These are phyloP conservation scores for Noccaea caerulescens DNA, from an alignment of 345 rosid genomes.

Conservation along the genomic window DNA sequence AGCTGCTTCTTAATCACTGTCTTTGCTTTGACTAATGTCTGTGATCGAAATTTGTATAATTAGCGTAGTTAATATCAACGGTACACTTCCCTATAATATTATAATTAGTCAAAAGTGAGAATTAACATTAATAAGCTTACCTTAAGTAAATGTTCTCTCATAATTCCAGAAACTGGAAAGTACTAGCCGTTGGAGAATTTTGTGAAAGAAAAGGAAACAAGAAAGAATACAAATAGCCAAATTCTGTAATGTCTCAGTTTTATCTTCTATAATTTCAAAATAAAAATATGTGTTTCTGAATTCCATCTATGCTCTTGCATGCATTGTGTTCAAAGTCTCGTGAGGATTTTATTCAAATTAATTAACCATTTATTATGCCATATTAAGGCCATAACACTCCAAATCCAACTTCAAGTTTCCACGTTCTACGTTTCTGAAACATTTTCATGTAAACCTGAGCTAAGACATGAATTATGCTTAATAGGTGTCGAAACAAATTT, in stretches of 20 bases:
- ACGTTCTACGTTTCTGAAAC: neutral
- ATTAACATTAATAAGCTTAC: slow-evolving; percentile 30
- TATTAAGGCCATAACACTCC: slow-evolving; percentile 1
- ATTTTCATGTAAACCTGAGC: slow-evolving; percentile 1
- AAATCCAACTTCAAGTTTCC: neutral
- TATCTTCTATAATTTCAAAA: neutral
- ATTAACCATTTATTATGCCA: neutral
- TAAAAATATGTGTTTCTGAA: slow-evolving; percentile 6
- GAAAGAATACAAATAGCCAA: slow-evolving; percentile 22
- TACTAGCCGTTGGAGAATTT: slow-evolving; percentile 31
- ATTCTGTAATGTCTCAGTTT: slow-evolving; percentile 13
- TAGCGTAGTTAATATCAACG: neutral
- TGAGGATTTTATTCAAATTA: neutral
- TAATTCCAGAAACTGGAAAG: slow-evolving; percentile 25
- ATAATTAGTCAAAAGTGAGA: slow-evolving; percentile 13
- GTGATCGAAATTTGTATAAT: too few species aligned
- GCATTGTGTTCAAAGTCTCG: slow-evolving; percentile 3
- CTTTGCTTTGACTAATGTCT: neutral
- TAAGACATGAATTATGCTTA: slow-evolving; percentile 1
- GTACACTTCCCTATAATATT: neutral
- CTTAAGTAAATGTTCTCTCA: slow-evolving; percentile 23
- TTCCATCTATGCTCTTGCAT: slow-evolving; percentile 4
- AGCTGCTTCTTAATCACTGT: neutral
- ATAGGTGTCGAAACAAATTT: neutral
- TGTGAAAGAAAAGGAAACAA: slow-evolving; percentile 32